Evolutionary conservation across 139 green algal genomes (phyloP), one percentile per base, ranked within the genome.

Genomic region (Gonium pectorale): DNA sequence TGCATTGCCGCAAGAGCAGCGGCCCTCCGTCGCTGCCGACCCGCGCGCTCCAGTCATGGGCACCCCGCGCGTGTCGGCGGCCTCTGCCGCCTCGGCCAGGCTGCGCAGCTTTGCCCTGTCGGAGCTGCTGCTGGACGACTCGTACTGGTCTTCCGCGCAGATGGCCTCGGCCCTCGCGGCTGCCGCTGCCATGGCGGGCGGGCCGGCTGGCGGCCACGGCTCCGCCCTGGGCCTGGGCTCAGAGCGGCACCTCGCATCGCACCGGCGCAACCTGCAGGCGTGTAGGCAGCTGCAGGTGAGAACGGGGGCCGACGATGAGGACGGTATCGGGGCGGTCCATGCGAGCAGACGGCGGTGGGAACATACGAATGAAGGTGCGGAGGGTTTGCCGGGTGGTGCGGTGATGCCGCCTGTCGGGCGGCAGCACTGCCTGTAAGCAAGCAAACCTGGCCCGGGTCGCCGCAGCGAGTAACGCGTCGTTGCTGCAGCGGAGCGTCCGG

Each of bases 121-220:
- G 2, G 75, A 82, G 56, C 60, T 60, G 40, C 75, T 82, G 56
- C 43, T 82, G 59, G 75, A 82, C 43, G 75, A 82, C 40, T n/a
- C 40, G 22, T 82, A 72, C 29, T 82, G 75, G 75, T 77, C 68
- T 2, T 77, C 72, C 24, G 72, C 51, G 54, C 35, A 63, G 24
- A 64, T 66, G 72, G 72, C 72, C 13, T 51, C 51, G 7, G 59
- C 49, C 24, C 33, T 77, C 27, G 68, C 68, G 68, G 59, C 75
- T 0, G 54, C 54, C 2, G 75, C 75, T 0, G 60, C 59, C 35
- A 2, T 27, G 49, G 52, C 15, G 24, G 35, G 21, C n/a, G 24
- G 49, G 62, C 9, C 44, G 7, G 71, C 27, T 37, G 51, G 37
- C 54, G 37, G 40, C 15, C 67, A 7, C 38, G 40, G 40, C 38